phyloP scores from a whole-genome alignment of 2,329 filamentous ascomycete genomes.

The Epichloe scottii region DNA sequence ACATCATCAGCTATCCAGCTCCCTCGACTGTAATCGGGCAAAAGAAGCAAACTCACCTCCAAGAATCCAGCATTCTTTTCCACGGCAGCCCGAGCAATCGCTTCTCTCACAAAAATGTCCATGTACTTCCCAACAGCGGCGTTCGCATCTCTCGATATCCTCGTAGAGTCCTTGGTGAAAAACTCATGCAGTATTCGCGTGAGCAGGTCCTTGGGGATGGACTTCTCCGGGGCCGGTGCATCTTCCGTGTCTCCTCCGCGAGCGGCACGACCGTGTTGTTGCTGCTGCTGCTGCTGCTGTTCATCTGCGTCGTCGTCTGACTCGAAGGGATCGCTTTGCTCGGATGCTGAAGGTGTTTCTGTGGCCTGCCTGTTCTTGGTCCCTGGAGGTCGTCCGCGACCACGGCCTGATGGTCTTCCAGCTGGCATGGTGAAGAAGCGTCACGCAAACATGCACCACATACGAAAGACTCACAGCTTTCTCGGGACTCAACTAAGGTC shows the following conservation, averaged over 20 bases:
- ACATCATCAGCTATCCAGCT: not conserved
- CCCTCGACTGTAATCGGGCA: too few species aligned
- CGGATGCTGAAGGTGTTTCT: conserved; percentile 13
- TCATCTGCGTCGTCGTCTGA: conserved; percentile 19
- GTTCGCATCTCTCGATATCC: conserved; percentile 68
- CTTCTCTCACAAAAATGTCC: conserved; percentile 83
- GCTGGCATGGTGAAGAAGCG: conserved; percentile 26
- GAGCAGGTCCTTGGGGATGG: conserved; percentile 62
- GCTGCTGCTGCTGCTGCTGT: not conserved
- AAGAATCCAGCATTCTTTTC: conserved; percentile 60
- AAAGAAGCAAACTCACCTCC: conserved; percentile 42
- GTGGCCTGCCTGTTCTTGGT: conserved; percentile 13
- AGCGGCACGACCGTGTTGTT: conserved; percentile 3
- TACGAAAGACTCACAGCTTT: too few species aligned
- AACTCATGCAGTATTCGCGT: conserved; percentile 67
- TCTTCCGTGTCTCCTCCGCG: conserved; percentile 17
- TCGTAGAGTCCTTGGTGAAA: conserved; percentile 59
- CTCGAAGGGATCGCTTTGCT: conserved; percentile 24
- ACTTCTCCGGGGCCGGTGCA: conserved; percentile 25
- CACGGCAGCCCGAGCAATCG: conserved; percentile 64
- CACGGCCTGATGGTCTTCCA: conserved; percentile 22
- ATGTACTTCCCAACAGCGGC: conserved; percentile 70
- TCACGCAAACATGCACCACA: too few species aligned
- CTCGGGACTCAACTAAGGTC: too few species aligned
- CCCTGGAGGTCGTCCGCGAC: conserved; percentile 14